Evolutionary conservation across 495 filamentous ascomycete genomes (phyloP), one percentile per base, ranked within the genome.

Genomic region (Gamarada debralockiae): DNA sequence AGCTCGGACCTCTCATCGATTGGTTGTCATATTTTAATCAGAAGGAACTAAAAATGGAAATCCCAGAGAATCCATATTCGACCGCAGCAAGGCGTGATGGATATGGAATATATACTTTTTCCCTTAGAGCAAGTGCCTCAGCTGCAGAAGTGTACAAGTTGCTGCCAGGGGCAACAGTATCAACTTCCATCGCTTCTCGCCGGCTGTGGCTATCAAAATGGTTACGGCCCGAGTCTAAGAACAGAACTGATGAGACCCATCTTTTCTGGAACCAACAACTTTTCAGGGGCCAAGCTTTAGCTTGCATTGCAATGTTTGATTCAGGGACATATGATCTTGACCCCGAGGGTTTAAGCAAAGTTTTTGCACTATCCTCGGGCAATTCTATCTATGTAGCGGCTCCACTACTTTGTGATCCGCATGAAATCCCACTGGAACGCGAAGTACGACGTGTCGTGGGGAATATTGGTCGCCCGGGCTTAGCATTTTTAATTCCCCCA

Each of bases 391-490:
- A 53, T 48, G 58, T 71, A 1, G 50, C 65, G 14, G 55, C 48
- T 0, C 27, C 52, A 0, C 37, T 74, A 9, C 38, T 70, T 0
- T 52, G 37, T n/a, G 71, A 73, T 24, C 67, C 67, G 1, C 33
- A 21, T 17, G 55, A 65, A 10, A 3, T 15, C 5, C 25, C 37
- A 15, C 7, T 33, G 12, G 12, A 9, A 3, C 13, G 29, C 10
- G 36, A 59, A 10, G 59, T 70, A 13, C 31, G 44, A 10, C 47
- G 63, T 9, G 46, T 71, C 1, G 18, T 65, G 1, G 70, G 70
- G 1, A 72, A 70, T 48, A 56, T 72, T 41, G 70, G 69, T 14
- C 44, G 58, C 15, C 21, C 66, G 10, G 69, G 69, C 1, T 49
- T 72, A 3, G 53, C 58, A 3, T 52, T 72, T 12, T 41, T 73